Conservation (phyloP, 257 asterid species). For the Primulina eburnea region DNA sequence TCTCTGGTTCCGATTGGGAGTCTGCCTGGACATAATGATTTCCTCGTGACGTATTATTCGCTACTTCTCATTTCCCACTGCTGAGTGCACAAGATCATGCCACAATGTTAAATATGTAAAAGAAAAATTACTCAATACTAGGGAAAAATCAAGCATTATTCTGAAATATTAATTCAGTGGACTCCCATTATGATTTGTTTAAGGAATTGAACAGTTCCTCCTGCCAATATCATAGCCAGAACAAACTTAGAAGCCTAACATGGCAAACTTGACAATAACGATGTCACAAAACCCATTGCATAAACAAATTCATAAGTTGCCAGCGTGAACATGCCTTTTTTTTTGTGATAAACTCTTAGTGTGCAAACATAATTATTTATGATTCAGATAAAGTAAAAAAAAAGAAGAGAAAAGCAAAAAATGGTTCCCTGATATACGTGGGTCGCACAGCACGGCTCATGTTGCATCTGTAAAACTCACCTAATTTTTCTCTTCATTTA, state of each 20-base stretch:
- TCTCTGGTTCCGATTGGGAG: conserved; percentile 69
- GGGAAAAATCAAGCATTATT: not conserved
- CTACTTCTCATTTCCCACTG: conserved; percentile 20
- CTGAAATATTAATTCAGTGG: not conserved
- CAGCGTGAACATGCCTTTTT: too few relatives aligned
- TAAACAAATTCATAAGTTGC: too few relatives aligned
- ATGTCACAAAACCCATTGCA: not conserved
- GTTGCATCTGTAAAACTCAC: too few relatives aligned
- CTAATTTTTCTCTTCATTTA: not conserved
- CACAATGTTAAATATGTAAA: conserved; percentile 1
- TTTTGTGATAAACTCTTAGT: too few relatives aligned
- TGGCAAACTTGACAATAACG: not conserved
- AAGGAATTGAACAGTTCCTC: not conserved
- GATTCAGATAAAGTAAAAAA: not conserved
- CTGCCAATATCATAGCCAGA: not conserved
- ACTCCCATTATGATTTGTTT: not conserved
- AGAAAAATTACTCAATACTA: not conserved
- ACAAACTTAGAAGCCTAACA: not conserved
- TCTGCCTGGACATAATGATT: conserved; percentile 68
- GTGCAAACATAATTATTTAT: not conserved
- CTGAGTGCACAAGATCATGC: conserved; percentile 28
- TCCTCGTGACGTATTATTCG: conserved; percentile 14
- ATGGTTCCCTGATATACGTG: not conserved
- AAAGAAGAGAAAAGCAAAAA: too few relatives aligned
- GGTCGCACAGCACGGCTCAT: not conserved